Evolutionary conservation across 78 protist genomes (phyloP).

Genomic region (Blattamonas nauphoetae): DNA sequence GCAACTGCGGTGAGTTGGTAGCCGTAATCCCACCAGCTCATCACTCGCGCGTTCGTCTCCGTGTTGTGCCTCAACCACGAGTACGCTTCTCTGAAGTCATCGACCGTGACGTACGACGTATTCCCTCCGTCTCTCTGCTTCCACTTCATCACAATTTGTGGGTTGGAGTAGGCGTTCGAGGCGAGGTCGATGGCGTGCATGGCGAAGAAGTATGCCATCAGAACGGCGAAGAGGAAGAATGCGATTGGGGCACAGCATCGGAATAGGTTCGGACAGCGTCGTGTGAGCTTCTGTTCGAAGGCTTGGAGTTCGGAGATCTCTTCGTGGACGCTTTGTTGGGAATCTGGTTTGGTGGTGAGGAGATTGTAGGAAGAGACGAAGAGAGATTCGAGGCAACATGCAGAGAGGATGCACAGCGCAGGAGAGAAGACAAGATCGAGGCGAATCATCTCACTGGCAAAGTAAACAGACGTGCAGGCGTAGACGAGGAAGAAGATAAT

Average conservation of each 20-base stretch:
- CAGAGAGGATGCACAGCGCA: background rate
- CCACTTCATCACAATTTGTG: background rate
- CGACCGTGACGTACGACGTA: background rate
- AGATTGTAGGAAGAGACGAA: background rate
- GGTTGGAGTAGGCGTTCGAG: background rate
- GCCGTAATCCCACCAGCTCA: conserved; percentile 54
- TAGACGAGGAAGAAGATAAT: conserved; percentile 13
- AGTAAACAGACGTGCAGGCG: background rate
- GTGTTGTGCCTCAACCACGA: conserved; percentile 44
- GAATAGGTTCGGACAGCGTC: background rate
- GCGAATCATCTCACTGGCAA: conserved; percentile 6
- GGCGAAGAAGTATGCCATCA: background rate
- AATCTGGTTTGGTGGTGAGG: background rate
- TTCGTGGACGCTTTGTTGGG: background rate
- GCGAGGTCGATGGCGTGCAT: background rate
- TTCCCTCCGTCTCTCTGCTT: background rate
- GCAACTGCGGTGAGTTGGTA: conserved; percentile 42
- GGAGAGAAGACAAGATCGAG: conserved; percentile 9
- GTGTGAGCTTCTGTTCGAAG: background rate
- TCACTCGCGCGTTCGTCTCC: conserved; percentile 29
- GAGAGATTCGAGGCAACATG: background rate
- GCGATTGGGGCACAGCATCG: conserved; percentile 11
- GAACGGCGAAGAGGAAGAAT: background rate
- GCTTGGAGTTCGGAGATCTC: background rate
- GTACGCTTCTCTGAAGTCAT: conserved; percentile 19